phyloP scores from a whole-genome alignment of 2,329 filamentous ascomycete genomes.

The Colletotrichum cuscutae region DNA sequence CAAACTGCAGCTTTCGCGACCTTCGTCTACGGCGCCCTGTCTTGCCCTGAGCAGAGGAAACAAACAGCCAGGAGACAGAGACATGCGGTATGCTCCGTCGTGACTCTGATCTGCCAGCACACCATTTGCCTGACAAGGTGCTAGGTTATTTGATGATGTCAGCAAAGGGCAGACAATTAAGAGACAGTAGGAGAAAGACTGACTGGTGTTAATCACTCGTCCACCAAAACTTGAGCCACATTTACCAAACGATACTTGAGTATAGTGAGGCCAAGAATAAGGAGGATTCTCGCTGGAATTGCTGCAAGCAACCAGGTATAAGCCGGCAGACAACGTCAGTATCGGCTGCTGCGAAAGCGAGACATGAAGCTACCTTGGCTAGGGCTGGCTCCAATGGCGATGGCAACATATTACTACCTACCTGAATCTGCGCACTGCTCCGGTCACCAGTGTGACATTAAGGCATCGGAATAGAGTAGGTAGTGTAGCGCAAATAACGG shows the following conservation, averaged over 20 bases:
- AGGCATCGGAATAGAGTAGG: constrained; percentile 18
- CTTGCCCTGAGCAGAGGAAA: neutral
- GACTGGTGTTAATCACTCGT: neutral
- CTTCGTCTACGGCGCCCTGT: neutral
- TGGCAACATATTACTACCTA: neutral
- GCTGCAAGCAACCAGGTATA: neutral
- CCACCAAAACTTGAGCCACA: neutral
- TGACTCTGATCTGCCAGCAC: constrained; percentile 1
- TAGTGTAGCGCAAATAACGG: neutral
- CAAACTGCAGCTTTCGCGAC: constrained; percentile 22
- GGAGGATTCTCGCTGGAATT: neutral
- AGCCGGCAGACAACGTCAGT: neutral
- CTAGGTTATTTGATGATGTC: neutral
- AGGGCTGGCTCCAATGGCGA: neutral
- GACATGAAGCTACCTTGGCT: neutral
- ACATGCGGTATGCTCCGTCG: constrained; percentile 14
- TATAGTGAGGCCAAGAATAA: neutral
- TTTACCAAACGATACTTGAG: neutral
- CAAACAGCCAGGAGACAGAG: neutral
- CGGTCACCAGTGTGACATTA: constrained; percentile 13
- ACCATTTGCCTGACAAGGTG: neutral
- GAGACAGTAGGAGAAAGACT: neutral
- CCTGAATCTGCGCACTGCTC: constrained; percentile 7
- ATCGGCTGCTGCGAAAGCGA: neutral
- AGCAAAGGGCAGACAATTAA: neutral